phyloP scores from a whole-genome alignment of 371 early-diverging fungal genomes.

The Blakeslea trispora region DNA sequence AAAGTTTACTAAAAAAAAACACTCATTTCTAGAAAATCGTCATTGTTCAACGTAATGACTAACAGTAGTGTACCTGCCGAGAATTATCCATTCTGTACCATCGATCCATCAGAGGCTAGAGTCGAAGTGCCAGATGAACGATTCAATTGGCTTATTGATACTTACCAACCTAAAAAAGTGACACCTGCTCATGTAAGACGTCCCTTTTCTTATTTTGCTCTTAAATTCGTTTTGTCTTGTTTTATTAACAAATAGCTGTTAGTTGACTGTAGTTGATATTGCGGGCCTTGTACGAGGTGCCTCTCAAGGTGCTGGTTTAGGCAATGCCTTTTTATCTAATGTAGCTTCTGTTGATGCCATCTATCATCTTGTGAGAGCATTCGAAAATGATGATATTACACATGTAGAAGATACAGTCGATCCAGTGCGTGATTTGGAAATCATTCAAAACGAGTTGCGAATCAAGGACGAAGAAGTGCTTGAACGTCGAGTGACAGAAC shows the following conservation, averaged over 20 bases:
- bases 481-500: constrained; percentile 49
- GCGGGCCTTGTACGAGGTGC: constrained; percentile 96
- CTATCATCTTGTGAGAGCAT: constrained; percentile 87
- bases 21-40: constrained; percentile 66
- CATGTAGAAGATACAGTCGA: constrained; percentile 91
- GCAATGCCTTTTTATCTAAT: constrained; percentile 92
- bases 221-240: neutral
- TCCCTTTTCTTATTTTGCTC: neutral
- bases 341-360: constrained; percentile 93
- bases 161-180: constrained; percentile 65
- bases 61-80: constrained; percentile 78
- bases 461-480: constrained; percentile 86
- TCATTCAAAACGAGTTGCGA: constrained; percentile 89
- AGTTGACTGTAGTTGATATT: constrained; percentile 90
- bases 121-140: constrained; percentile 84
- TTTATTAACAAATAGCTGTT: neutral
- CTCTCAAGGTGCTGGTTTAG: constrained; percentile 78
- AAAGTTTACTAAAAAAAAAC: neutral
- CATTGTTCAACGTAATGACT: constrained; percentile 91
- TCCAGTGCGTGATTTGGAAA: constrained; percentile 88
- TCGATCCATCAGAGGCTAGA: constrained; percentile 84
- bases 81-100: constrained; percentile 77
- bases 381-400: constrained; percentile 84
- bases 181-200: constrained; percentile 62
- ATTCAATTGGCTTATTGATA: constrained; percentile 71